Base-by-base conservation (phyloP, 345 rosid species). In the Acer negundo region DNA sequence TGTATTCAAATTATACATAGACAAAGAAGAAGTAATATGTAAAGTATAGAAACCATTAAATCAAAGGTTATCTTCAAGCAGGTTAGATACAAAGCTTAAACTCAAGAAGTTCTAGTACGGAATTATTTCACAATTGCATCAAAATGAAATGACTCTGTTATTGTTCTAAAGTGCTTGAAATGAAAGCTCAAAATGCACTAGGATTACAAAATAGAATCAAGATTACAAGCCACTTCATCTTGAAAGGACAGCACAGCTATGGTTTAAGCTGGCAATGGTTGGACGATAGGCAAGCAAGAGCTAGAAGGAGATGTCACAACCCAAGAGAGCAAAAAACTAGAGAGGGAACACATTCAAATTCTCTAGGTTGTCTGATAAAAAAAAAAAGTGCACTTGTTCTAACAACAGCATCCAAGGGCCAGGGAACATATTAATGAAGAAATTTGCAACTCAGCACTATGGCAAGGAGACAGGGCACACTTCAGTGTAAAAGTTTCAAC, bases 1-100 rank as follows among this genome's bases (percentile, higher is more conserved):
- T 66, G 46, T 46, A 68, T 28, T 74, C 16, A 61, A 55, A 70
- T 70, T 65, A 78, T 26, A 38, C 2, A 62, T 61, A 40, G 40
- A 63, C 28, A 20, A 10, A 42, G 9, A 42, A 42, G 10, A 42
- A 42, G 46, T 42, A 42, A 8, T 42, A 42, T 42, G 46, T 42
- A 42, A 42, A 42, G 10, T 42, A 42, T 42, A 42, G 46, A 42
- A 42, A 2, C 28, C 63, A 56, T 73, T 4, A 70, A 40, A 70
- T 65, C 35, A 69, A 22, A 78, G 17, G 20, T 13, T 24, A 65
- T 66, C 66, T 31, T 35, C 53, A 55, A n/a, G 20, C 58, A 59
- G 63, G 26, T 59, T 23, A 22, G 66, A 53, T 20, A 9, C 17
- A 44, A 81, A 73, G 72, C 71, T 73, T 10, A 31, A 55, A 75